These are phyloP conservation scores for Sporothrix dimorphospora DNA, from an alignment of 2,329 filamentous ascomycete genomes.

Conservation along the genomic window DNA sequence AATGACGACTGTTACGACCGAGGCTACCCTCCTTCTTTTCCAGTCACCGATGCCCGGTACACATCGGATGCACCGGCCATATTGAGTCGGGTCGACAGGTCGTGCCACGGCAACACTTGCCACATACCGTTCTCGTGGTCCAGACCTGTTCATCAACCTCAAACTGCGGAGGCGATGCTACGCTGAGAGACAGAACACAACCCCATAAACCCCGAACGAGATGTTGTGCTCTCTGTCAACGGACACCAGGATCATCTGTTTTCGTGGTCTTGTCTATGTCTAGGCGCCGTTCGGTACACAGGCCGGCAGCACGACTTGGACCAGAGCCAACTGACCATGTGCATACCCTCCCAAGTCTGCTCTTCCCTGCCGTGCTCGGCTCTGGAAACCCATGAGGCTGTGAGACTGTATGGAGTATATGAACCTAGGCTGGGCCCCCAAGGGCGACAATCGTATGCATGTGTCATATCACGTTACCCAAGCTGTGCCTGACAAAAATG, in stretches of 20 bases:
- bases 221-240: neutral
- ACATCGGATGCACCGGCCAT: neutral
- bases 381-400: slow-evolving; percentile 24
- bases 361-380: slow-evolving; percentile 25
- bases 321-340: neutral
- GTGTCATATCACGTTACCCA: slow-evolving; percentile 4
- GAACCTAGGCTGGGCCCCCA: neutral
- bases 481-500: neutral
- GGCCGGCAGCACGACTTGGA: neutral
- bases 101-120: neutral
- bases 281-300: neutral
- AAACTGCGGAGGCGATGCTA: neutral
- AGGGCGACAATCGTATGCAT: neutral
- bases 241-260: neutral
- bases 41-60: neutral
- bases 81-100: neutral
- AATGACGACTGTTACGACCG: slow-evolving; percentile 12
- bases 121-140: neutral
- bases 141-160: neutral
- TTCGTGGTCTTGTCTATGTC: neutral
- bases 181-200: neutral
- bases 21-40: neutral
- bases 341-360: neutral
- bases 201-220: neutral
- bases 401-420: slow-evolving; percentile 28